Evolutionary conservation across 148 eudicot species (phyloP).

Genomic region (Chenopodium formosanum): DNA sequence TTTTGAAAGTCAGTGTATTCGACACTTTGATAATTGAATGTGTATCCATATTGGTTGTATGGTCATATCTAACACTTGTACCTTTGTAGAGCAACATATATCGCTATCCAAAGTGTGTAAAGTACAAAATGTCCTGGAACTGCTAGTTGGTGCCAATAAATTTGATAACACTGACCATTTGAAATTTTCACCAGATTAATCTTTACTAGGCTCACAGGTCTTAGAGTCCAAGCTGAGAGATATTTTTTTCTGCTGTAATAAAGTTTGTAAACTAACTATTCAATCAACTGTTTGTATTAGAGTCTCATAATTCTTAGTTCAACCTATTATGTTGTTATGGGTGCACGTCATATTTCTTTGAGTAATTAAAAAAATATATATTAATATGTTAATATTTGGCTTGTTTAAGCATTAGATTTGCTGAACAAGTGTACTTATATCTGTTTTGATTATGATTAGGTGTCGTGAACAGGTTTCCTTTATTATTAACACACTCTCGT

Average conservation of each 20-base stretch:
- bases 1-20: background rate
- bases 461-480: background rate
- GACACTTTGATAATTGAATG: background rate
- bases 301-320: background rate
- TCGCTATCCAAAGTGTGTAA: too few species aligned
- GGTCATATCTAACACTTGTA: too few species aligned
- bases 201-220: background rate
- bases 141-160: background rate
- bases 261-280: background rate
- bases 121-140: background rate
- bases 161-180: background rate
- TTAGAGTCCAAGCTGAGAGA: background rate
- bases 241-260: background rate
- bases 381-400: background rate
- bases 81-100: too few species aligned
- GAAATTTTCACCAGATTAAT: background rate
- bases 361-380: background rate
- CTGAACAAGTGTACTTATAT: background rate
- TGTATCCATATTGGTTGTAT: background rate
- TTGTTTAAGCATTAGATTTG: background rate
- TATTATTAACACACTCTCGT: background rate
- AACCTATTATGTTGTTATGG: background rate
- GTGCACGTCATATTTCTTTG: background rate
- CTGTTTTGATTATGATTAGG: background rate
- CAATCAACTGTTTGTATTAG: background rate